A percentile compares a stretch with the other conserved stretches of the same genome.
Conservation (phyloP, 2,329 filamentous ascomycete species). For the Cercospora sp. region DNA sequence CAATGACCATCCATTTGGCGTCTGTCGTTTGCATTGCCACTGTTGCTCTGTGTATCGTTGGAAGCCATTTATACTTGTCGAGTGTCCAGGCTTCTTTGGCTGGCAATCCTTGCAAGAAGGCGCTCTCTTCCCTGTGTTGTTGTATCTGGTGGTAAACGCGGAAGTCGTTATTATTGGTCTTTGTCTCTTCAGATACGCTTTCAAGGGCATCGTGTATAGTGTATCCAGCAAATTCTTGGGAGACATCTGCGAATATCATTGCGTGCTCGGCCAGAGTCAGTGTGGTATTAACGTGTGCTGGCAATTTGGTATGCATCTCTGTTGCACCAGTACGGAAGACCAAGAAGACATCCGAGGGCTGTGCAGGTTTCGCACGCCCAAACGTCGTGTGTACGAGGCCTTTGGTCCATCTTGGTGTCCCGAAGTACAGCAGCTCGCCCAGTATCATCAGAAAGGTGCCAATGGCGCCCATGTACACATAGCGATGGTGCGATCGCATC, state of each 20-base stretch:
- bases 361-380: background rate
- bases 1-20: background rate
- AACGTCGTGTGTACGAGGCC: background rate
- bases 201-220: background rate
- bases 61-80: background rate
- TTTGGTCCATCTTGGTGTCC: background rate
- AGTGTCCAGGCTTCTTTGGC: background rate
- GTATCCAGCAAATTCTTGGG: background rate
- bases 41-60: background rate
- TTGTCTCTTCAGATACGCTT: background rate
- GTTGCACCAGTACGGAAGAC: conserved; percentile 60
- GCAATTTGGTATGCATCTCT: conserved; percentile 56
- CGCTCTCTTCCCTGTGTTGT: background rate
- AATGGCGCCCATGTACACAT: background rate
- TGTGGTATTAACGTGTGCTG: conserved; percentile 55
- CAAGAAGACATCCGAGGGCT: conserved; percentile 51
- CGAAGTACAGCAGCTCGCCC: background rate
- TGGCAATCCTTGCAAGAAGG: background rate
- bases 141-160: background rate
- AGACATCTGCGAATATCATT: background rate
- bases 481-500: background rate
- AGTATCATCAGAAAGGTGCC: background rate
- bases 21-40: background rate
- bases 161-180: background rate
- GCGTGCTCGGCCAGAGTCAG: conserved; percentile 10